Evolutionary conservation across 352 stramenopile species (phyloP).

Genomic region (Phytophthora syringae): DNA sequence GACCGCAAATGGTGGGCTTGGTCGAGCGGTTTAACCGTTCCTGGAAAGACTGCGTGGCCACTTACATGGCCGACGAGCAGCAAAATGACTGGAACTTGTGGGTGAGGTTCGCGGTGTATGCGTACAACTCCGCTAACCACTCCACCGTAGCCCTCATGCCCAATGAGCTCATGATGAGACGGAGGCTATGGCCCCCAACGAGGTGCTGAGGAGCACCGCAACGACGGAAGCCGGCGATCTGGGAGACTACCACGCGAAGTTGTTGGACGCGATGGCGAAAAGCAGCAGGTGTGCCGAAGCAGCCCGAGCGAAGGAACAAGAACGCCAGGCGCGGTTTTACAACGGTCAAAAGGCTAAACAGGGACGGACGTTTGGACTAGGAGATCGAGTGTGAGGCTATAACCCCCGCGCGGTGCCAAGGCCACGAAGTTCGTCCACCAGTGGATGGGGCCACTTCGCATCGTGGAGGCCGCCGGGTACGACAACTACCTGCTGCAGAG

Average conservation of each 20-base stretch:
- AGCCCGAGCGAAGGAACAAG: no score
- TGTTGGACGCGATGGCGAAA: background rate
- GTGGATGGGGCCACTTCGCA: background rate
- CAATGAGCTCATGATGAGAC: background rate
- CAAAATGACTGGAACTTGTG: no score
- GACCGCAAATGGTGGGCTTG: background rate
- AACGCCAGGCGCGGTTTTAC: background rate
- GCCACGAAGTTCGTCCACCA: no score
- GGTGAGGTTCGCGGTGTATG: no score
- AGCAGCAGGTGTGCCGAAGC: background rate
- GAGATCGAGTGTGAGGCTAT: background rate
- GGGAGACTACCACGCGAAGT: background rate
- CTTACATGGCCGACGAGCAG: background rate
- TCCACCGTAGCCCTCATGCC: background rate
- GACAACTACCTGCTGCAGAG: background rate
- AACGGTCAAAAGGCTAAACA: background rate
- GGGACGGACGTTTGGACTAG: background rate
- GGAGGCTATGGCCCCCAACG: background rate
- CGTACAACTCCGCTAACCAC: no score
- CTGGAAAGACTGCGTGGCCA: background rate
- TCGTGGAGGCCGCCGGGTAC: background rate
- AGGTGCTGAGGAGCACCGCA: background rate
- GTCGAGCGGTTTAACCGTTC: background rate
- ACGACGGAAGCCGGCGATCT: background rate
- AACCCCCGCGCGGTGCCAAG: background rate